These are phyloP conservation scores for Amphicarpaea edgeworthii DNA, from an alignment of 306 rosid species.

Conservation along the genomic window DNA sequence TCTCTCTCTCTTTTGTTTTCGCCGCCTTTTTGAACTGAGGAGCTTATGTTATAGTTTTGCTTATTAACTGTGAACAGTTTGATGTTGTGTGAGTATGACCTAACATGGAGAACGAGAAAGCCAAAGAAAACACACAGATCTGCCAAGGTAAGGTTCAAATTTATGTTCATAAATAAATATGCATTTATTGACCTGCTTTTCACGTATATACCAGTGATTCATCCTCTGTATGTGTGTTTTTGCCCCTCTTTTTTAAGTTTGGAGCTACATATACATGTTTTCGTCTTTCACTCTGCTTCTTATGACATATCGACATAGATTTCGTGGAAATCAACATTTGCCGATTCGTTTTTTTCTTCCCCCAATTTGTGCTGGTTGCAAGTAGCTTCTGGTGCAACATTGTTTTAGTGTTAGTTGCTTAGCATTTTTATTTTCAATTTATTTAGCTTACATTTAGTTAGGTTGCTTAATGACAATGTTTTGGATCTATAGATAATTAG, in stretches of 20 bases:
- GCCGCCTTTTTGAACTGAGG: neutral
- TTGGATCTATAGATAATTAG: neutral
- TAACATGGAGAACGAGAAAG: conserved; percentile 14
- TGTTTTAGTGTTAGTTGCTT: neutral
- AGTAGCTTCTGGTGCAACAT: neutral
- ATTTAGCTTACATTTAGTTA: neutral
- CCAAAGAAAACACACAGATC: conserved; percentile 16
- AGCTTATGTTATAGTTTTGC: conserved; percentile 12
- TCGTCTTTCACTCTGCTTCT: neutral
- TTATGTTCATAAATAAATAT: conserved; percentile 3
- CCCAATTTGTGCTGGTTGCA: neutral
- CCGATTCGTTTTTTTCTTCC: neutral
- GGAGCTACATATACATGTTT: neutral
- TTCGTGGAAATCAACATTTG: conserved; percentile 1
- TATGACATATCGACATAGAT: neutral
- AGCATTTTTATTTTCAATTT: conserved; percentile 20
- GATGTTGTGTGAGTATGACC: neutral
- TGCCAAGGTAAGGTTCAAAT: conserved; percentile 37
- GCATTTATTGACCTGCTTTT: neutral
- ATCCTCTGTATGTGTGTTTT: neutral
- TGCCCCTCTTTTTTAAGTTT: neutral
- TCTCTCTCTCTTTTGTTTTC: neutral
- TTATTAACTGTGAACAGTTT: conserved; percentile 35
- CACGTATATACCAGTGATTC: neutral
- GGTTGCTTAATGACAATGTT: neutral